Base-by-base conservation (phyloP, 1,284 basidiomycete genomes). In the Phylloboletellus chloephorus region DNA sequence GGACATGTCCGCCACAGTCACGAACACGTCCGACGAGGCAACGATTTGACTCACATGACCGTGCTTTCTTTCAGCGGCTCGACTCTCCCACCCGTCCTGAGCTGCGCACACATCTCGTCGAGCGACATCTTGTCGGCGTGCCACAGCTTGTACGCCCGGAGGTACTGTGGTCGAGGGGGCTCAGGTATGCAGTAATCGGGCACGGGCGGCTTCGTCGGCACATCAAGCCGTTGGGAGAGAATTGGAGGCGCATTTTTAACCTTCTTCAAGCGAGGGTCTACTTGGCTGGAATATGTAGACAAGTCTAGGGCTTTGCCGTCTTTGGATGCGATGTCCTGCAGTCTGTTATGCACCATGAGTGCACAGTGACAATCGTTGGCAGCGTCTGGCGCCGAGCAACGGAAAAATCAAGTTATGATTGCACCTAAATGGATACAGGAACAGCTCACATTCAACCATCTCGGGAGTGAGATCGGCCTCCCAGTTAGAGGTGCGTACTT, bases 131-230 rank as follows among this genome's bases (percentile, higher is more conserved):
- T 54, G 13, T 61, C 56, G 19, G 67, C 36, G 47, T 75, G 66
- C 79, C 79, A 82, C 20, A 74, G 53, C n/a, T 65, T 67, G 56
- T 81, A 80, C 17, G 79, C 76, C 9, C 74, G 70, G 24, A 76
- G 53, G 37, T 71, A 65, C 41, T 76, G 77, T 10, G 66, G 64
- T 2, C 64, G 63, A n/a, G 59, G 60, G 3, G 58, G 61, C 28
- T 53, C 48, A 5, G 57, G 52, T 45, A 62, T 51, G 20, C 59
- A 58, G 33, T 62, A 62, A 7, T 48, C 17, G 17, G 53, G 57
- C 7, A 63, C 10, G 6, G 26, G 9, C 3, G 31, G 20, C 31
- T 35, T 37, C 2, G 17, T n/a, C n/a, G 13, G 20, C 8, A 8
- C 17, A 7, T 25, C 31, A 19, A 19, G 30, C n/a, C 12, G 24